These are phyloP conservation scores for Agaricus bisporus DNA, from an alignment of 768 basidiomycete genomes.

Conservation along the genomic window DNA sequence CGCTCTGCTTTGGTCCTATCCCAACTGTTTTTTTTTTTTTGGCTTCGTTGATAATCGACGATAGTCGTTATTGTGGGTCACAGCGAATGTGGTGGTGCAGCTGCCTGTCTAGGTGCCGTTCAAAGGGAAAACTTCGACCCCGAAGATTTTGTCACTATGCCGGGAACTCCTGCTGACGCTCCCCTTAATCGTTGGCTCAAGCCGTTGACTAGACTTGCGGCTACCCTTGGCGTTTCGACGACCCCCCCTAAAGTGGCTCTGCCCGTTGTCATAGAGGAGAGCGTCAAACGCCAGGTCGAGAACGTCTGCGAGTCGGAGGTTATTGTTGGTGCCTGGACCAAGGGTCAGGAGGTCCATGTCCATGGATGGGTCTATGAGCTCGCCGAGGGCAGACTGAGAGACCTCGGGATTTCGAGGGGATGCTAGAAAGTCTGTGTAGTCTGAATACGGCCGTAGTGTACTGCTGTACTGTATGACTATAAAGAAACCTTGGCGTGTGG, in stretches of 20 bases:
- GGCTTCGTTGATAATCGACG: slow-evolving; percentile 9
- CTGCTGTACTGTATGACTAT: no score
- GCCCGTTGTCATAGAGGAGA: slow-evolving; percentile 48
- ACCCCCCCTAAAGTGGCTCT: slow-evolving; percentile 31
- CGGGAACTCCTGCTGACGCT: slow-evolving; percentile 29
- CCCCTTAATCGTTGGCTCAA: slow-evolving; percentile 68
- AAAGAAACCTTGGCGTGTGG: background rate
- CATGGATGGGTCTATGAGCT: slow-evolving; percentile 75
- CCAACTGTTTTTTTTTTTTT: slow-evolving; percentile 22
- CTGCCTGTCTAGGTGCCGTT: slow-evolving; percentile 45
- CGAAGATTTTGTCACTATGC: slow-evolving; percentile 27
- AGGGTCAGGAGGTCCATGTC: slow-evolving; percentile 43
- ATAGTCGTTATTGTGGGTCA: slow-evolving; percentile 82
- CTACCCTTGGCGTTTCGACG: slow-evolving; percentile 36
- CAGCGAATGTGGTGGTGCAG: slow-evolving; percentile 74
- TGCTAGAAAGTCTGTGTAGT: slow-evolving; percentile 9
- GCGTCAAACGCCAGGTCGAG: slow-evolving; percentile 50
- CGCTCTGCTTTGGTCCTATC: slow-evolving; percentile 17
- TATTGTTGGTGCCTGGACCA: slow-evolving; percentile 42
- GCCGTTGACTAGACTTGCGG: slow-evolving; percentile 54
- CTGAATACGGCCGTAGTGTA: no score
- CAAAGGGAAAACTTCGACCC: slow-evolving; percentile 24
- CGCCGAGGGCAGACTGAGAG: slow-evolving; percentile 48
- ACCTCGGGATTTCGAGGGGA: slow-evolving; percentile 47
- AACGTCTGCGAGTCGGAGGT: slow-evolving; percentile 41